Evolutionary conservation across 2,329 filamentous ascomycete genomes (phyloP), one percentile per base, ranked within the genome.

Genomic region (Microsporum canis): DNA sequence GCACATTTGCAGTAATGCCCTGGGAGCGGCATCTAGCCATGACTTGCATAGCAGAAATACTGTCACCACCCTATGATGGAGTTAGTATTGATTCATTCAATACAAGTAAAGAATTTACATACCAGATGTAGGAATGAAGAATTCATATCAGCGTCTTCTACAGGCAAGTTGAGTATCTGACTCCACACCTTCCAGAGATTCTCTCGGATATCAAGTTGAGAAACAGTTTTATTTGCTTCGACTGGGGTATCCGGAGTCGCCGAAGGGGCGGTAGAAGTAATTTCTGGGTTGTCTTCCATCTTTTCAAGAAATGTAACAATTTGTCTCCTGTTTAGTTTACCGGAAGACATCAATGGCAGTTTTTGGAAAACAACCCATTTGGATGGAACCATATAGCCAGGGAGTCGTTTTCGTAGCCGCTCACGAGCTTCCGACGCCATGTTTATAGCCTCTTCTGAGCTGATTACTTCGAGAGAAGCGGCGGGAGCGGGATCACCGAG

Each of bases 121-220:
- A 64, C 63, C 57, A 71, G 61, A 23, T 65, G 63, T 60, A 73
- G 71, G 59, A 73, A 73, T 29, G 66, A 68, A 27, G 69, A 66
- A 23, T 70, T 64, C 10, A 64, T 57, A 27, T 66, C 60, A 53
- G 70, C 66, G 3, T 64, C 58, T 0, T 64, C 63, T 7, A 61
- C 17, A 1, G 65, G 60, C 27, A 70, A 17, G 17, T 63, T 62
- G 17, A 71, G 64, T 4, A 68, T 60, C 10, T 65, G 62, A 29
- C 65, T 63, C 66, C 68, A 71, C 12, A 68, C 59, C 31, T 64
- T 60, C 36, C 47, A 59, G n/a, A 66, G 62, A n/a, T 39, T 43
- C 8, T 61, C 51, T 33, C 43, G 31, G 14, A 62, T 49, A 58
- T 61, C 49, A 33, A 55, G n/a, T 6, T 43, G n/a, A 39, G 60